A percentile compares a stretch with the other conserved stretches of the same genome.
These are phyloP conservation scores for Nissolia schottii DNA, from an alignment of 306 rosid genomes.

Conservation along the genomic window DNA sequence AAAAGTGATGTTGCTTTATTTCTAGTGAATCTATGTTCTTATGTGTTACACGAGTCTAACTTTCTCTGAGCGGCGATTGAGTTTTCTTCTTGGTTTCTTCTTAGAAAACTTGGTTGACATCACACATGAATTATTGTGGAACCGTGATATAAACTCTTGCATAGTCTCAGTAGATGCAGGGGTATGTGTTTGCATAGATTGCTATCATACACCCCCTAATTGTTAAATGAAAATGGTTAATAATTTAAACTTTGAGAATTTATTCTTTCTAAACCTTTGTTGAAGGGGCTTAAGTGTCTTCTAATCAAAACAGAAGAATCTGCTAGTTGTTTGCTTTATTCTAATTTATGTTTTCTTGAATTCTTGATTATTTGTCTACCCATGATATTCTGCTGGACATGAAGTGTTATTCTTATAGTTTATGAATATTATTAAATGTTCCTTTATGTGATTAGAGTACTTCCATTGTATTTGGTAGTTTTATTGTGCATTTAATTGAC, in stretches of 20 bases:
- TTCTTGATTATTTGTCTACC: neutral
- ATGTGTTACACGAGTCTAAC: neutral
- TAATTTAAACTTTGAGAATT: neutral
- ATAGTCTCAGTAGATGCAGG: neutral
- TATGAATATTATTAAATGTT: neutral
- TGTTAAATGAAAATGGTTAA: neutral
- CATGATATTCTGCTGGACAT: neutral
- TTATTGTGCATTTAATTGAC: neutral
- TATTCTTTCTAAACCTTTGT: neutral
- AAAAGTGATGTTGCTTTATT: neutral
- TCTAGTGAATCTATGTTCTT: neutral
- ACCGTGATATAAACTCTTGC: neutral
- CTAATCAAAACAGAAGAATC: neutral
- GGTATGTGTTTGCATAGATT: neutral
- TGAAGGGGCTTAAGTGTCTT: neutral
- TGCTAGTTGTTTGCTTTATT: neutral
- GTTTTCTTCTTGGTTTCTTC: neutral
- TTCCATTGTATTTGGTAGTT: neutral
- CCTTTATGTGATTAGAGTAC: neutral
- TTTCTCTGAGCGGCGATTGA: neutral
- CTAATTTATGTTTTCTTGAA: neutral
- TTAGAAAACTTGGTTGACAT: neutral
- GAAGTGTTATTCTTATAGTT: neutral
- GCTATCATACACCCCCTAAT: neutral
- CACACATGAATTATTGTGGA: neutral